These are phyloP conservation scores for Sarcodon sp. DNA, from an alignment of 768 basidiomycete genomes.

Conservation along the genomic window DNA sequence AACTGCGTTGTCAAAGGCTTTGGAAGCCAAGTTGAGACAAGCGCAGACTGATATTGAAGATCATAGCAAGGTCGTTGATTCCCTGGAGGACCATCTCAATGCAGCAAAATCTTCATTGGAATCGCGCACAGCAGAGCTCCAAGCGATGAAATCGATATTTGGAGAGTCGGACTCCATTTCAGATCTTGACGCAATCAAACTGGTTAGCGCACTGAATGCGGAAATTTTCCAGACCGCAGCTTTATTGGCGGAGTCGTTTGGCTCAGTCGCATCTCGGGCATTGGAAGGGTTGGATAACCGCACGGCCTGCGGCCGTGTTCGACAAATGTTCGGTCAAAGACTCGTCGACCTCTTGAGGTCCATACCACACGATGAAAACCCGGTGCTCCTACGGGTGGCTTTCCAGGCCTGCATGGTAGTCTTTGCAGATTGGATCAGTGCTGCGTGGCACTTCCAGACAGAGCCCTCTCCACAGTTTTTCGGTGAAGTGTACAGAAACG, in stretches of 20 bases:
- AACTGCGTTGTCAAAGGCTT: not conserved
- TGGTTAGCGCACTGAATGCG: slow-evolving; percentile 31
- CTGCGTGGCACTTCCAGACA: slow-evolving; percentile 5
- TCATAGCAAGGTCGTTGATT: not conserved
- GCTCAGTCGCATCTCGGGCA: slow-evolving; percentile 15
- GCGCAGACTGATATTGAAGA: not conserved
- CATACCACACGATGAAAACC: not conserved
- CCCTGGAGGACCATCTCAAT: not conserved
- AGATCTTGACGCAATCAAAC: slow-evolving; percentile 28
- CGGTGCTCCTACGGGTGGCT: not conserved
- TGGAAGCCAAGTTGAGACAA: not conserved
- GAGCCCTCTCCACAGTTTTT: not conserved
- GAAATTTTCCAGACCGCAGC: slow-evolving; percentile 36
- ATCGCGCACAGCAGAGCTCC: not conserved
- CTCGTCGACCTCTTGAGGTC: slow-evolving; percentile 4
- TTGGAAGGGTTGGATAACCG: not conserved
- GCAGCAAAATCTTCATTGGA: not conserved
- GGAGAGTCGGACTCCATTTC: slow-evolving; percentile 29
- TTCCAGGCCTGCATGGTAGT: slow-evolving; percentile 1
- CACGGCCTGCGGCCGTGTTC: not conserved
- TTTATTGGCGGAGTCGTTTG: slow-evolving; percentile 24
- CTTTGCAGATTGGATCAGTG: not conserved
- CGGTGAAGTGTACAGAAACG: slow-evolving; percentile 1
- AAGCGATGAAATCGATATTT: slow-evolving; percentile 9
- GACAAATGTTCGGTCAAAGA: not conserved